These are phyloP conservation scores for Acer saccharum DNA, from an alignment of 345 rosid species.

Conservation along the genomic window DNA sequence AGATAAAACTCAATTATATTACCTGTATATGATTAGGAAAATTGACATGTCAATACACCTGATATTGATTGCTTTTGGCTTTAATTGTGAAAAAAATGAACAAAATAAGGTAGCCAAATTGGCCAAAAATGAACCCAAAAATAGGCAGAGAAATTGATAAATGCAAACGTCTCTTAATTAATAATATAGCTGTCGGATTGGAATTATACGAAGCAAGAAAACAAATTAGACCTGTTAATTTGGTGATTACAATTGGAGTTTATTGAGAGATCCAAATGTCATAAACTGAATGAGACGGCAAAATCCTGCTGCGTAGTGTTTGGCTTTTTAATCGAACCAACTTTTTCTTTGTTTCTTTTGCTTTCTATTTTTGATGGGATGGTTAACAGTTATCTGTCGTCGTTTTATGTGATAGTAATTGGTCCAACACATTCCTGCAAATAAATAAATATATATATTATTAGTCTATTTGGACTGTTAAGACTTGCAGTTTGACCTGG, in stretches of 20 bases:
- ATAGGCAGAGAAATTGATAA: neutral
- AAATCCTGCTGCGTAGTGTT: no score
- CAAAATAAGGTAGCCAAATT: neutral
- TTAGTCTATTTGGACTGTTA: neutral
- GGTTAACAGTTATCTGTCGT: neutral
- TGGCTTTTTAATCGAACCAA: neutral
- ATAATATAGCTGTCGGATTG: neutral
- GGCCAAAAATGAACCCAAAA: neutral
- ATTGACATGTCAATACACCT: neutral
- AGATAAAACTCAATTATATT: no score
- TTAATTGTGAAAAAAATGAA: neutral
- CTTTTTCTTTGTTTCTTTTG: neutral
- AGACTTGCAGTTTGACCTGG: neutral
- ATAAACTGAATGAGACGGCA: no score
- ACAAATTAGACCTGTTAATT: neutral
- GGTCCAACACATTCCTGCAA: no score
- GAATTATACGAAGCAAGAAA: neutral
- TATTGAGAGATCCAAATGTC: no score
- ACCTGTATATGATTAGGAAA: neutral
- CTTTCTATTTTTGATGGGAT: no score
- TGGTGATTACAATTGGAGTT: neutral
- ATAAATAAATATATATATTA: neutral
- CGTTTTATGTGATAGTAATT: slow-evolving; percentile 10
- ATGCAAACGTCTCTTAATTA: neutral
- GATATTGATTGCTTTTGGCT: neutral